A percentile compares a stretch with the other conserved stretches of the same genome.
These are phyloP conservation scores for bread wheat (Triticum aestivum) DNA, from an alignment of 176 grass and related monocot species.

Conservation along the genomic window DNA sequence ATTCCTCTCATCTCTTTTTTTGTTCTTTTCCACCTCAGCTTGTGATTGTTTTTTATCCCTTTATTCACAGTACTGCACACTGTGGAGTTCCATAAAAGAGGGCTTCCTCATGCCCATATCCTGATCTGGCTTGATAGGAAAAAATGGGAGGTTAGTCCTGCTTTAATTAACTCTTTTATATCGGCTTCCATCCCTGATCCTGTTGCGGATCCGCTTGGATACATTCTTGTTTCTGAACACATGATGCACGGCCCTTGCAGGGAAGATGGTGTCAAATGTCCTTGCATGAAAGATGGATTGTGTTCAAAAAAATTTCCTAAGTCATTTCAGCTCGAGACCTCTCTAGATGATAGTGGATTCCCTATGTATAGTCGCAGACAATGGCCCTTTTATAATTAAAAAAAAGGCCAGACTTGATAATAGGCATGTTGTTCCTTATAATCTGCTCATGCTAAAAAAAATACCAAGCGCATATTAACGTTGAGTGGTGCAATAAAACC, in stretches of 20 bases:
- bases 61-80: background rate
- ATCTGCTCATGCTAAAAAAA: background rate
- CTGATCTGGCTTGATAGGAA: background rate
- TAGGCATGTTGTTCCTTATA: background rate
- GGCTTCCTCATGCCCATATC: background rate
- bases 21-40: background rate
- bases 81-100: background rate
- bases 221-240: background rate
- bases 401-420: background rate
- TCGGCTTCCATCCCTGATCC: background rate
- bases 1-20: background rate
- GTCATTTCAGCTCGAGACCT: background rate
- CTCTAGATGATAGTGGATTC: background rate
- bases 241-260: background rate
- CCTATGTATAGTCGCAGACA: background rate
- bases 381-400: background rate
- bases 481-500: background rate
- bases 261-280: background rate
- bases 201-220: background rate
- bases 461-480: background rate
- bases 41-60: background rate
- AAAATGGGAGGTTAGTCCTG: background rate
- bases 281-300: background rate
- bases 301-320: background rate
- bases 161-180: background rate